phyloP scores from a whole-genome alignment of 108 stramenopile genomes.

The Cyclotella atomus region DNA sequence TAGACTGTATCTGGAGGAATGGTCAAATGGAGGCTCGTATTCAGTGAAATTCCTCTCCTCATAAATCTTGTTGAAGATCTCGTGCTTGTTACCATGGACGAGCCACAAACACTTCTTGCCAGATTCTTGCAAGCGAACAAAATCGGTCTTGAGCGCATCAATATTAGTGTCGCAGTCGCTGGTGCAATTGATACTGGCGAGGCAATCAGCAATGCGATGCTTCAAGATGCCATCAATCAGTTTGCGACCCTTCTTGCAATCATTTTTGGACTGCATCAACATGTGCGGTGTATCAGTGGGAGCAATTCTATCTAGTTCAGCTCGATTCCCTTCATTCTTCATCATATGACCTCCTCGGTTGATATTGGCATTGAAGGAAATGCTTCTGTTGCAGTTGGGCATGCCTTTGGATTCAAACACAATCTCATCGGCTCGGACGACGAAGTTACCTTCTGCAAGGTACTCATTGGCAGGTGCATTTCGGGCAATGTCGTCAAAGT shows the following conservation, averaged over 20 bases:
- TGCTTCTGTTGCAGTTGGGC: constrained; percentile 23
- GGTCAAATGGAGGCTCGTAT: neutral
- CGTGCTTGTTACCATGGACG: neutral
- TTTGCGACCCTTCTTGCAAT: constrained; percentile 16
- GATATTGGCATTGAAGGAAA: constrained; percentile 31
- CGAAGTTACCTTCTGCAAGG: no score
- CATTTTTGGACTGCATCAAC: constrained; percentile 26
- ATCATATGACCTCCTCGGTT: constrained; percentile 15
- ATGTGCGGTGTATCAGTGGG: constrained; percentile 14
- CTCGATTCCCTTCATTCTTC: constrained; percentile 26
- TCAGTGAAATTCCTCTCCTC: neutral
- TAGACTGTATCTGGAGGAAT: neutral
- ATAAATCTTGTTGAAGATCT: neutral
- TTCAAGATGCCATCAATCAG: constrained; percentile 19
- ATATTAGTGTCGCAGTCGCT: neutral
- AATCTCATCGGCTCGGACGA: constrained; percentile 31
- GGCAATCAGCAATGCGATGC: constrained; percentile 11
- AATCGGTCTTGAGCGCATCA: neutral
- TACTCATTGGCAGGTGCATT: no score
- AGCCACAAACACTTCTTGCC: neutral
- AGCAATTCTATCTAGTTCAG: neutral
- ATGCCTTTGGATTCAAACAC: constrained; percentile 37
- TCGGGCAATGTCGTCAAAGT: no score
- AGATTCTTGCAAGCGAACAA: neutral
- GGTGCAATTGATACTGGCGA: neutral